Conservation (phyloP, 1,139 yeast genomes). For the Diutina ranongensis region DNA sequence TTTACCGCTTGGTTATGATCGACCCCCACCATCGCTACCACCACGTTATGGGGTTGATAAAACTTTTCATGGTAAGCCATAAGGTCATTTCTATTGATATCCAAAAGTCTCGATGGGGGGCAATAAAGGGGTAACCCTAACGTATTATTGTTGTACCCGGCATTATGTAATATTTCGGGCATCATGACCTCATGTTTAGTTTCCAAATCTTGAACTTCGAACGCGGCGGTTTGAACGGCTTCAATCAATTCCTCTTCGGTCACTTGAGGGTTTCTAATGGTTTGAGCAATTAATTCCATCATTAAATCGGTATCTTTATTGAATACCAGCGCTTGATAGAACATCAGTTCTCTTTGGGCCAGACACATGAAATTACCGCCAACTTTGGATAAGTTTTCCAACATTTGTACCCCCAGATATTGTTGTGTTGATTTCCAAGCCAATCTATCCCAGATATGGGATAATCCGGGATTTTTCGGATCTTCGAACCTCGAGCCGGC, state of each 20-base stretch:
- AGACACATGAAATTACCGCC: constrained; percentile 96
- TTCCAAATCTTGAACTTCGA: constrained; percentile 75
- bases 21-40: constrained; percentile 84
- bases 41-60: constrained; percentile 73
- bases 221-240: constrained; percentile 63
- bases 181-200: constrained; percentile 76
- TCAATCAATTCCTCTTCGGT: constrained; percentile 63
- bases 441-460: constrained; percentile 76
- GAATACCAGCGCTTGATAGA: constrained; percentile 92
- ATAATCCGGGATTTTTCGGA: constrained; percentile 44
- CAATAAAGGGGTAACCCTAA: constrained; percentile 63
- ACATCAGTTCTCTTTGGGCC: constrained; percentile 81
- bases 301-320: constrained; percentile 75
- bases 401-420: constrained; percentile 56
- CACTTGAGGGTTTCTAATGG: constrained; percentile 60
- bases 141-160: constrained; percentile 64
- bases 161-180: constrained; percentile 79
- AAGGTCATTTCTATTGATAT: not conserved
- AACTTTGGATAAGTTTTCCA: constrained; percentile 59
- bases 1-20: constrained; percentile 59
- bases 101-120: constrained; percentile 9
- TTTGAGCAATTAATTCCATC: constrained; percentile 72
- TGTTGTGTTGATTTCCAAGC: constrained; percentile 75
- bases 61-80: constrained; percentile 50
- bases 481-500: constrained; percentile 85